Evolutionary conservation across 2,329 filamentous ascomycete species (phyloP), one percentile per base, ranked within the genome.

Genomic region (Penicillium sp.): DNA sequence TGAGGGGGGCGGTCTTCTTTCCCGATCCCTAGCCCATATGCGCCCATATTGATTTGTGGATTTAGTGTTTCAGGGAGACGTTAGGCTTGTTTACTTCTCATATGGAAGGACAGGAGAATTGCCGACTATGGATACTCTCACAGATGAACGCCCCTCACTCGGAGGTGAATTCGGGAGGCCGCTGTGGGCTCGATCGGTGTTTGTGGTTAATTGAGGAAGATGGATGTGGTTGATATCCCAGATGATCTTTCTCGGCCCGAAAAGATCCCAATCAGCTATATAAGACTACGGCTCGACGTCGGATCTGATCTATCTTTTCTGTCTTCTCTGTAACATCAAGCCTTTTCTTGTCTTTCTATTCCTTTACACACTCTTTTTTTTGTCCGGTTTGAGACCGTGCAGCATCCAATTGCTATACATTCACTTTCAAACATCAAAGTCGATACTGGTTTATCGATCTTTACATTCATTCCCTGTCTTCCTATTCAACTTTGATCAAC

Each of bases 361-460:
- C 48, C 55, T 53, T 28, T 47, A 50, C 53, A 32, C 29, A 32
- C 4, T 56, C 48, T 26, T 58, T 56, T 58, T 56, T 36, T 39
- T 50, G 18, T 55, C 51, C 51, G 55, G 56, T 59, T 47, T 56
- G 56, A 45, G 29, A 53, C 55, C 53, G 53, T 52, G 50, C 39
- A 56, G 41, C 43, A 38, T 45, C 18, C 45, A 32, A 7, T 11
- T 47, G 46, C 45, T 43, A 40, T 45, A 37, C 50, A 33, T 29
- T 52, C 49, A 46, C 45, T 56, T 47, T 53, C n/a, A 13, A 50
- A 25, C 8, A n/a, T 35, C 18, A 45, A 36, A 11, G 34, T 45
- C 55, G 54, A 49, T 54, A 52, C 53, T 39, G 56, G 53, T 50
- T 47, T 57, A 54, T 48, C 51, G 56, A 54, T 45, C 51, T 45